Evolutionary conservation across 768 basidiomycete genomes (phyloP).

Genomic region (Tylopilus sp.): DNA sequence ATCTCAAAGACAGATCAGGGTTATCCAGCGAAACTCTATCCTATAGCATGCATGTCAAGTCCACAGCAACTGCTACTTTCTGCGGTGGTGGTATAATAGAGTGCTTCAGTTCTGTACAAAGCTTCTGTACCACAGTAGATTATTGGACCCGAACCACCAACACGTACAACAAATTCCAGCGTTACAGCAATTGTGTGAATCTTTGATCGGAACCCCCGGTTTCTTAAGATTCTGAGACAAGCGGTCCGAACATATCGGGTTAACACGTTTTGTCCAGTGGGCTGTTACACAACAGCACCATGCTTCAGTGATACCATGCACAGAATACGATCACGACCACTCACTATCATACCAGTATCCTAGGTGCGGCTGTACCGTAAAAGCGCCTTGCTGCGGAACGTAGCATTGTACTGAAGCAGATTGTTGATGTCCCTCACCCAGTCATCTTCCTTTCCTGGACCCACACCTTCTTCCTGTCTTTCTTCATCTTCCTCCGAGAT

Average conservation of each 20-base stretch:
- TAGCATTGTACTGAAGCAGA: constrained; percentile 90
- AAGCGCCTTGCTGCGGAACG: constrained; percentile 88
- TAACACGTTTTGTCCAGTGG: constrained; percentile 3
- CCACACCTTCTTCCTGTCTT: constrained; percentile 59
- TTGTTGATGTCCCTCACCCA: constrained; percentile 99
- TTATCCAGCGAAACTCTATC: too few relatives aligned
- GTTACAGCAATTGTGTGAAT: neutral
- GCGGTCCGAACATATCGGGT: neutral
- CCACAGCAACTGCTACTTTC: too few relatives aligned
- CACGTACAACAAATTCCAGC: constrained; percentile 1
- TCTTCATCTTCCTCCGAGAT: constrained; percentile 50
- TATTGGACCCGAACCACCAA: neutral
- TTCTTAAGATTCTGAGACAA: too few relatives aligned
- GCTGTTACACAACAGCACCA: neutral
- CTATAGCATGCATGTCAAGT: too few relatives aligned
- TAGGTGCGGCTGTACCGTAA: constrained; percentile 61
- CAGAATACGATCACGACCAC: neutral
- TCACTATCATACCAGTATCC: constrained; percentile 9
- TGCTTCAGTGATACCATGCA: neutral
- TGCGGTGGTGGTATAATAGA: too few relatives aligned
- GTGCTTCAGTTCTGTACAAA: too few relatives aligned
- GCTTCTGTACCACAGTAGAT: neutral
- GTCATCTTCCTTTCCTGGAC: constrained; percentile 82
- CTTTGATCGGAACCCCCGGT: neutral
- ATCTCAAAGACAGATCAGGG: too few relatives aligned